These are phyloP conservation scores for Ogataea nakhonphanomensis DNA, from an alignment of 805 yeast genomes.

Conservation along the genomic window DNA sequence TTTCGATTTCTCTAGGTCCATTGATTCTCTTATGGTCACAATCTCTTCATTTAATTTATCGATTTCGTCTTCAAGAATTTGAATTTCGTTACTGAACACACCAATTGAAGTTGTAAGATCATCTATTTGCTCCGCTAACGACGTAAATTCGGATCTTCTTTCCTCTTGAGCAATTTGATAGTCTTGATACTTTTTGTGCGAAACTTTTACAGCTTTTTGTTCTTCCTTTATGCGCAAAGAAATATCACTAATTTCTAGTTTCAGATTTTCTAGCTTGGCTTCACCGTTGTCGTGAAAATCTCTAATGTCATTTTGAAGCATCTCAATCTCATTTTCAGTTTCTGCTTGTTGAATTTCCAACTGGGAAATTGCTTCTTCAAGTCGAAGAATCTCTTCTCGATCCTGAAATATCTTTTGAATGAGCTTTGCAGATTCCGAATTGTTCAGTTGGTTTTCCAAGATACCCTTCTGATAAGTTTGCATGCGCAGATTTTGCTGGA, in stretches of 20 bases:
- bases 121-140: conserved; percentile 40
- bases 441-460: conserved; percentile 51
- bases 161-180: conserved; percentile 73
- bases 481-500: conserved; percentile 57
- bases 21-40: conserved; percentile 30
- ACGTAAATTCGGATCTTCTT: conserved; percentile 49
- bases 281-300: conserved; percentile 82
- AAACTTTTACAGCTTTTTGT: conserved; percentile 41
- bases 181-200: conserved; percentile 55
- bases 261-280: conserved; percentile 66
- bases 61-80: conserved; percentile 27
- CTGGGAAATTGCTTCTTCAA: conserved; percentile 37
- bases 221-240: conserved; percentile 32
- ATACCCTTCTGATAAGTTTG: conserved; percentile 57
- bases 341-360: conserved; percentile 32
- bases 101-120: conserved; percentile 34
- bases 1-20: conserved; percentile 55
- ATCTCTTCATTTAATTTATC: conserved; percentile 27
- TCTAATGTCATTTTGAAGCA: conserved; percentile 69
- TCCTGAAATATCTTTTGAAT: conserved; percentile 47
- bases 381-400: conserved; percentile 41
- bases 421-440: conserved; percentile 55
- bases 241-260: conserved; percentile 46
- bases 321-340: conserved; percentile 42
- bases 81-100: conserved; percentile 33